phyloP scores from a whole-genome alignment of 2,329 filamentous ascomycete species.

The Dothidotthia symphoricarpi region DNA sequence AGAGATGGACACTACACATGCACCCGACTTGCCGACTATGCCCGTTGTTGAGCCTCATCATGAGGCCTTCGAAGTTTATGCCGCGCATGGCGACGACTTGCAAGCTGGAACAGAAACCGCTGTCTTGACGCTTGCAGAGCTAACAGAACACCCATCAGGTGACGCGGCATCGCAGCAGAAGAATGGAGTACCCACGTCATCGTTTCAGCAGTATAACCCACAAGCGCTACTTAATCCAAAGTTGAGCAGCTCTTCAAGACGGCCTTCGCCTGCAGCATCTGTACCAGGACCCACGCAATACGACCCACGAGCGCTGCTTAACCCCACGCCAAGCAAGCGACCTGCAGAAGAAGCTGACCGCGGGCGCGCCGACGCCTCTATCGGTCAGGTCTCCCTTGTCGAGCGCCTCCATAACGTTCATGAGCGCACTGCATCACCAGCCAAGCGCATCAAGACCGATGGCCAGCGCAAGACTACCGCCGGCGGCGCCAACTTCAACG shows the following conservation, averaged over 20 bases:
- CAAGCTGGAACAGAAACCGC: neutral
- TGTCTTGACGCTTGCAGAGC: slow-evolving; percentile 7
- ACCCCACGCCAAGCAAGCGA: slow-evolving; percentile 35
- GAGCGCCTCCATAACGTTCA: slow-evolving; percentile 75
- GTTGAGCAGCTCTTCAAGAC: slow-evolving; percentile 1
- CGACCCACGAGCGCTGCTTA: slow-evolving; percentile 36
- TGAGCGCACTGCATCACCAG: slow-evolving; percentile 59
- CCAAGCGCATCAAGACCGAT: slow-evolving; percentile 35
- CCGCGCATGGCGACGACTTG: no score
- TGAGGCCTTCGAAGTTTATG: no score
- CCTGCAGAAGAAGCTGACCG: slow-evolving; percentile 26
- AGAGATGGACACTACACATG: no score
- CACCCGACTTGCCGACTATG: no score
- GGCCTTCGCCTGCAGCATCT: slow-evolving; percentile 1
- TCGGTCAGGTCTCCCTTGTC: slow-evolving; percentile 61
- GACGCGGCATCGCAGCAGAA: slow-evolving; percentile 14
- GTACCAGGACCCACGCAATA: slow-evolving; percentile 13
- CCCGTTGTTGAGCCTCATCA: no score
- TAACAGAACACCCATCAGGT: slow-evolving; percentile 21
- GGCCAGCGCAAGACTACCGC: slow-evolving; percentile 20
- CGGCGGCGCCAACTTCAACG: slow-evolving; percentile 13
- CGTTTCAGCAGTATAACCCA: slow-evolving; percentile 23
- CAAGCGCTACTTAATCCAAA: slow-evolving; percentile 36
- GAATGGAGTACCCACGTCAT: slow-evolving; percentile 5
- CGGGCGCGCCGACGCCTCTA: slow-evolving; percentile 21